These are phyloP conservation scores for Taiwanofungus camphoratus DNA, from an alignment of 1,284 basidiomycete genomes.

Conservation along the genomic window DNA sequence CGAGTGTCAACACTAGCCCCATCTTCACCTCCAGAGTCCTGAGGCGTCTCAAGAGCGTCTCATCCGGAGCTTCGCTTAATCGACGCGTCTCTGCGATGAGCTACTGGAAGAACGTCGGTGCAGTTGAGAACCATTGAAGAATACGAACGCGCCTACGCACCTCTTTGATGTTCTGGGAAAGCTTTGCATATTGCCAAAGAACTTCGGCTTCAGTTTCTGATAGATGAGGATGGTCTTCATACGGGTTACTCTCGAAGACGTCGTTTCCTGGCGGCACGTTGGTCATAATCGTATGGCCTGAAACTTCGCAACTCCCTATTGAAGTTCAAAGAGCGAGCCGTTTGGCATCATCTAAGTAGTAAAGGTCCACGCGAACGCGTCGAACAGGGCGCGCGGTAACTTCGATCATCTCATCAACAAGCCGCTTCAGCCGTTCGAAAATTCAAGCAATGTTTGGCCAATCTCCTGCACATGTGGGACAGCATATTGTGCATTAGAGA, in stretches of 20 bases:
- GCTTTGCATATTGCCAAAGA: conserved; percentile 55
- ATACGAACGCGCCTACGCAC: conserved; percentile 25
- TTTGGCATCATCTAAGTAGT: no score
- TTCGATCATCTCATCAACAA: no score
- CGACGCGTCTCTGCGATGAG: conserved; percentile 52
- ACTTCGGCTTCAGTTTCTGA: conserved; percentile 49
- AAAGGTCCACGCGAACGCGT: no score
- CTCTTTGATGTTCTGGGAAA: conserved; percentile 49
- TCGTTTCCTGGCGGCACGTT: conserved; percentile 27
- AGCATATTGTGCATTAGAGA: no score
- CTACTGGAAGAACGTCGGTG: conserved; percentile 27
- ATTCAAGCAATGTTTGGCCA: no score
- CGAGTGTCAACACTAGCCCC: conserved; percentile 87
- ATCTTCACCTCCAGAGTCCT: conserved; percentile 90
- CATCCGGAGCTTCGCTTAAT: conserved; percentile 68
- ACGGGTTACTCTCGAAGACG: conserved; percentile 58
- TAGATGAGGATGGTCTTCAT: conserved; percentile 56
- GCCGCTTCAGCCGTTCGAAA: no score
- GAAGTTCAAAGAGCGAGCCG: no score
- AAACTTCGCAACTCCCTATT: neutral
- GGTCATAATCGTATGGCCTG: conserved; percentile 18
- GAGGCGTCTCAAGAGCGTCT: conserved; percentile 70
- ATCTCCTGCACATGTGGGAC: no score
- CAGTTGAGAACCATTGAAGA: neutral
- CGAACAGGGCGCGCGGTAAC: no score